Evolutionary conservation across 805 yeast genomes (phyloP), one percentile per base, ranked within the genome.

Genomic region (Ogataea philodendri): DNA sequence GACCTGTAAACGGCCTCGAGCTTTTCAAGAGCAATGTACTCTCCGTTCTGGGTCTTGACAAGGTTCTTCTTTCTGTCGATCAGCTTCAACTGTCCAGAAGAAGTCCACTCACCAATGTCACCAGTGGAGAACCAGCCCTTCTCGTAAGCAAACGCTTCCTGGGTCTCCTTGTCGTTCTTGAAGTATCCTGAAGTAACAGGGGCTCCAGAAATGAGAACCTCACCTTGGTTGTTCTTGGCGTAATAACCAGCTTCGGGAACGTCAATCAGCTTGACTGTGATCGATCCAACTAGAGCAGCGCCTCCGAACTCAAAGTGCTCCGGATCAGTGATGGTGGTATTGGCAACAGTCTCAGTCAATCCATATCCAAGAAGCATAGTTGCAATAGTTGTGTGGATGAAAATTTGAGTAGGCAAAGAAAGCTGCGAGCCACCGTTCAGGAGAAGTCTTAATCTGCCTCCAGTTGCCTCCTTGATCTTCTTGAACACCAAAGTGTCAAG

Each of bases 81-180:
- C 43, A 93, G 70, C 57, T 74, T 78, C 56, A 93, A 70, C 39
- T 78, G 81, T 48, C 97, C 97, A 46, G 70, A 72, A 17, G 77
- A 42, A 26, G 89, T 74, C 95, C 96, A 87, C 69, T 86, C 88
- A 57, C 90, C 96, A 63, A 93, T 87, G 62, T 93, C 98, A 63
- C 98, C 98, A 21, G 97, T 93, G 59, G 70, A 74, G 70, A 93
- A 93, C 97, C 97, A 93, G 15, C 89, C 94, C 51, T 84, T 89
- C 42, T 82, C 84, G 35, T 78, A 71, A 30, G 72, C 69, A 54
- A 84, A 78, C 1, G 94, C 85, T 13, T 63, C 76, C 30, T 68
- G 62, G 13, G 96, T 90, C 65, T 89, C 97, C 57, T 78, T 70
- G 41, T 76, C 80, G 62, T 90, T 89, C 62, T 79, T 76, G 69